These are phyloP conservation scores for Mycena capillaripes DNA, from an alignment of 768 basidiomycete genomes.

Conservation along the genomic window DNA sequence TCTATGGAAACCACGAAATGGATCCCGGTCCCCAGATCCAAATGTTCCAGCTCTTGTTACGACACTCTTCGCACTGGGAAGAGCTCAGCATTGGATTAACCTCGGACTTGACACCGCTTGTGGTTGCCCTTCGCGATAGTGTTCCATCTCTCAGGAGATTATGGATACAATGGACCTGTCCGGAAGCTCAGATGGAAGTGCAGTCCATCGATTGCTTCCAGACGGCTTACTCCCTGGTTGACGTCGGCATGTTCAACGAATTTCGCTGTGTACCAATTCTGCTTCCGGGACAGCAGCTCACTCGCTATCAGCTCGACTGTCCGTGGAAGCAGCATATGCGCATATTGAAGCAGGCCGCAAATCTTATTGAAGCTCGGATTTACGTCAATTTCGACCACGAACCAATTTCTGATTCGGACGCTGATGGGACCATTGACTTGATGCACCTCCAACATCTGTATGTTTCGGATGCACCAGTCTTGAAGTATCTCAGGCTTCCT, in stretches of 20 bases:
- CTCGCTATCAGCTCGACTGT: background rate
- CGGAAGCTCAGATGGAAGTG: background rate
- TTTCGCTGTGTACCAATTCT: background rate
- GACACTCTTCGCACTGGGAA: constrained; percentile 17
- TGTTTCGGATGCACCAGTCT: background rate
- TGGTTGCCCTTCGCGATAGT: background rate
- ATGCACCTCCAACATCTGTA: background rate
- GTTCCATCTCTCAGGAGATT: background rate
- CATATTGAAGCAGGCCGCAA: background rate
- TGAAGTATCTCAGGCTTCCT: background rate
- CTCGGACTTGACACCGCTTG: background rate
- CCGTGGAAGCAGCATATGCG: background rate
- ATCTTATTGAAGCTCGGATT: constrained; percentile 15
- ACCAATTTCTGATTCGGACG: background rate
- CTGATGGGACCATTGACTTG: background rate
- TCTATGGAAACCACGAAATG: background rate
- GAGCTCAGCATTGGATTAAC: constrained; percentile 11
- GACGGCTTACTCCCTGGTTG: background rate
- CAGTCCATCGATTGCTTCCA: constrained; percentile 6
- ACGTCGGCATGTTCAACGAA: background rate
- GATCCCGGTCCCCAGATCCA: background rate
- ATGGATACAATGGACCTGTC: background rate
- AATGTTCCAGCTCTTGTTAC: background rate
- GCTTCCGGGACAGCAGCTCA: constrained; percentile 11
- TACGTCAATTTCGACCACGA: background rate